Conservation (phyloP, 106 monocot genomes). For the Amphibolis antarctica region DNA sequence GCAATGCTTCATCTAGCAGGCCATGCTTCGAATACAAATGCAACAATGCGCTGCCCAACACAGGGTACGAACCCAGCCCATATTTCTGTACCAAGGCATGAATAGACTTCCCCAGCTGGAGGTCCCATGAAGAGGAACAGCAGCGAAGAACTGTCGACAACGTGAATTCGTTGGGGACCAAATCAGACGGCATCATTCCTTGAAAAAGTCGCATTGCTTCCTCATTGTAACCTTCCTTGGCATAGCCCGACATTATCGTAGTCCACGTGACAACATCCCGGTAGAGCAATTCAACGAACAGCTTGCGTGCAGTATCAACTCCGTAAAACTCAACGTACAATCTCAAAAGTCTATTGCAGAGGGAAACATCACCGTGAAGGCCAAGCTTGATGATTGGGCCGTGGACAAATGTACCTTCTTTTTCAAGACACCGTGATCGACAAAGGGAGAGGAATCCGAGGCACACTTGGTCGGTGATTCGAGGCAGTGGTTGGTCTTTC, state of each 20-base stretch:
- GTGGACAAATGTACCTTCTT: slow-evolving; percentile 21
- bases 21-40: slow-evolving; percentile 39
- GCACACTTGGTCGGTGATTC: slow-evolving; percentile 15
- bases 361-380: slow-evolving; percentile 18
- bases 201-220: slow-evolving; percentile 34
- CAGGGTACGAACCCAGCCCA: slow-evolving; percentile 24
- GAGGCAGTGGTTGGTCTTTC: background rate
- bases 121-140: slow-evolving; percentile 14
- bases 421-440: slow-evolving; percentile 16
- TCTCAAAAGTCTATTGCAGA: slow-evolving; percentile 44
- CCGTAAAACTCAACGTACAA: slow-evolving; percentile 26
- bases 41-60: slow-evolving; percentile 33
- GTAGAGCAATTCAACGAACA: slow-evolving; percentile 56
- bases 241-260: slow-evolving; percentile 32
- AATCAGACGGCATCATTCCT: slow-evolving; percentile 17
- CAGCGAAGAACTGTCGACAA: slow-evolving; percentile 38
- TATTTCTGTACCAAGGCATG: slow-evolving; percentile 34
- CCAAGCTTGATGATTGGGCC: slow-evolving; percentile 46
- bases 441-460: slow-evolving; percentile 23
- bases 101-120: slow-evolving; percentile 13
- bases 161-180: slow-evolving; percentile 55
- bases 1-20: slow-evolving; percentile 17
- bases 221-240: slow-evolving; percentile 9
- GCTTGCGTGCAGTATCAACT: slow-evolving; percentile 17
- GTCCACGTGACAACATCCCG: slow-evolving; percentile 73